Evolutionary conservation across 2,329 filamentous ascomycete species (phyloP).

Genomic region (Aspergillus niger): DNA sequence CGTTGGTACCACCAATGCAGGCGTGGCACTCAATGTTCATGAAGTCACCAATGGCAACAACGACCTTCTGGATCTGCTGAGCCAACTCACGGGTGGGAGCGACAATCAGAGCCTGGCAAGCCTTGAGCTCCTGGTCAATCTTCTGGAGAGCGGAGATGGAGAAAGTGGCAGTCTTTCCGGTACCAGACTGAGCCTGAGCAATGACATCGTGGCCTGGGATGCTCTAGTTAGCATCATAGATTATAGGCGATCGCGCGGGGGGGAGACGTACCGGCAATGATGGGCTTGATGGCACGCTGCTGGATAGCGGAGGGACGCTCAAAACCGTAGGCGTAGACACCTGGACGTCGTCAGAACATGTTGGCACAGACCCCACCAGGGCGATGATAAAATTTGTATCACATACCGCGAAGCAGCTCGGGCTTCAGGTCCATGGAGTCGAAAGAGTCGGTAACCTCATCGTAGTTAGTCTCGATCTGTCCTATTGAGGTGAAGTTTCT

Average conservation of each 20-base stretch:
- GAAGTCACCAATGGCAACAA: constrained; percentile 98
- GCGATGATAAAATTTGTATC: constrained; percentile 18
- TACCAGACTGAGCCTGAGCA: constrained; percentile 98
- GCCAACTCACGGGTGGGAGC: constrained; percentile 97
- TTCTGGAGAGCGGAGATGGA: constrained; percentile 99
- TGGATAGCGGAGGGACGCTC: constrained; percentile 99
- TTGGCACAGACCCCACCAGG: constrained; percentile 27
- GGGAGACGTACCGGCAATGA: constrained; percentile 84
- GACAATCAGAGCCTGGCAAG: constrained; percentile 96
- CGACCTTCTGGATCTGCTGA: constrained; percentile 99
- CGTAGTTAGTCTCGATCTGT: constrained; percentile 99
- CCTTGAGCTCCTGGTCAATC: constrained; percentile 92
- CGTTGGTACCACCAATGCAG: constrained; percentile 97
- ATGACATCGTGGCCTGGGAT: constrained; percentile 90
- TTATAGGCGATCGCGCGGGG: not conserved
- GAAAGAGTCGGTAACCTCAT: constrained; percentile 99
- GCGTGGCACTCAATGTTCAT: constrained; percentile 99
- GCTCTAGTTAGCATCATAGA: constrained; percentile 14
- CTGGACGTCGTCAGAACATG: constrained; percentile 46
- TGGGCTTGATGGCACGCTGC: constrained; percentile 99
- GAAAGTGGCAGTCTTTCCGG: constrained; percentile 99
- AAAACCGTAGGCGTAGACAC: constrained; percentile 99
- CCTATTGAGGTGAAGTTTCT: constrained; percentile 54
- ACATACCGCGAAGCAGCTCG: constrained; percentile 90
- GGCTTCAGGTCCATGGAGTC: constrained; percentile 97